Conservation (phyloP, 306 rosid species). For the Potentilla sterilis region DNA sequence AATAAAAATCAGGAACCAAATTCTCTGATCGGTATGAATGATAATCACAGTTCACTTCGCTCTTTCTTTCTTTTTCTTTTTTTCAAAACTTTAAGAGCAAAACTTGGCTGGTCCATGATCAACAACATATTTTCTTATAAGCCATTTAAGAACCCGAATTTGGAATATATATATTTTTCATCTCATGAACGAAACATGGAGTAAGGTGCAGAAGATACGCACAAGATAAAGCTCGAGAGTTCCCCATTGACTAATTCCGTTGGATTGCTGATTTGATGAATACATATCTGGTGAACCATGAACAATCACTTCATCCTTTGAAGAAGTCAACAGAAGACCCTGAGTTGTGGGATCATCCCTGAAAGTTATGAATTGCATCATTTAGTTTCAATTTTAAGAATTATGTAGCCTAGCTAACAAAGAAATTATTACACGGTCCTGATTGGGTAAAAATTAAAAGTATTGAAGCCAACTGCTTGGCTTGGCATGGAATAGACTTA, state of each 20-base stretch:
- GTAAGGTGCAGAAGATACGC: constrained; percentile 34
- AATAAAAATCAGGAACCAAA: not conserved
- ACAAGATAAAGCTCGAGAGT: constrained; percentile 84
- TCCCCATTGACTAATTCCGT: constrained; percentile 58
- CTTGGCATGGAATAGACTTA: constrained; percentile 20
- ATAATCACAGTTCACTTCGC: not conserved
- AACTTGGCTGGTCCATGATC: not conserved
- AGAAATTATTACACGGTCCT: constrained; percentile 12
- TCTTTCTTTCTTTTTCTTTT: too few species aligned
- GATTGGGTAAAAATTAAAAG: constrained; percentile 16
- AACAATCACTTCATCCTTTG: constrained; percentile 54
- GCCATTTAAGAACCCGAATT: not conserved
- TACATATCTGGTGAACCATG: constrained; percentile 56
- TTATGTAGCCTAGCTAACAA: not conserved
- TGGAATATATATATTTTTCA: not conserved
- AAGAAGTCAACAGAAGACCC: constrained; percentile 57
- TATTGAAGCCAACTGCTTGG: constrained; percentile 18
- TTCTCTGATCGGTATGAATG: not conserved
- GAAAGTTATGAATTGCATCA: constrained; percentile 21
- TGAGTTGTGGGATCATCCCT: constrained; percentile 54
- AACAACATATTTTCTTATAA: not conserved
- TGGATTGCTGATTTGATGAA: constrained; percentile 45
- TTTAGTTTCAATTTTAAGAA: constrained; percentile 17
- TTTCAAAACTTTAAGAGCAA: not conserved
- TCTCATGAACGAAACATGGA: not conserved